Evolutionary conservation across 305 asterid species (phyloP), one percentile per base, ranked within the genome.

Genomic region (Andrographis paniculata): DNA sequence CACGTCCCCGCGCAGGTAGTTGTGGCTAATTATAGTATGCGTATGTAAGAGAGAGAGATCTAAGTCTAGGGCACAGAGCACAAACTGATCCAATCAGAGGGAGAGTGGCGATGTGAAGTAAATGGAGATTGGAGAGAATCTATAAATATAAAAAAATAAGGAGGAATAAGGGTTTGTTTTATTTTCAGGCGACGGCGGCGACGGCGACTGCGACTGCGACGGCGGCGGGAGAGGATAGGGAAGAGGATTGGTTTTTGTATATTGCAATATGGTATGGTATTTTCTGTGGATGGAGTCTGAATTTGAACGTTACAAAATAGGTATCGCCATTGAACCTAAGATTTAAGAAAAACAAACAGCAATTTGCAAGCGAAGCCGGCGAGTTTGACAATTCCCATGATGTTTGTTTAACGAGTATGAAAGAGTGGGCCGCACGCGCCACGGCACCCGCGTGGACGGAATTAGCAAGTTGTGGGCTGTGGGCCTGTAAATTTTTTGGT

Each of bases 11-110:
- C n/a, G n/a, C n/a, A n/a, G n/a, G n/a, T n/a, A 4, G 14, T 2
- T 2, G 0, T 9, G 4, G 38, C 14, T n/a, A 55, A 58, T 52
- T 53, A 33, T 41, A 47, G 62, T 56, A 55, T 50, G 42, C 14
- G 65, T 14, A 60, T 15, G 45, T 48, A 55, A 52, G 71, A 60
- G 79, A 72, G n/a, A n/a, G n/a, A n/a, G n/a, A n/a, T n/a, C n/a
- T n/a, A n/a, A n/a, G n/a, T 68, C 74, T 68, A 68, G 67, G 72
- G 62, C 72, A 61, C 69, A 55, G 54, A 59, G 68, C 60, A 47
- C 54, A 67, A 4, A 66, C 53, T 48, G 60, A 67, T 42, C 57
- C 67, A 67, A 64, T 61, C 63, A 60, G 38, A 60, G 56, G 52
- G 62, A 54, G 43, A 16, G 55, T 15, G 9, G 65, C 8, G 51